Percentiles rank a stretch among this genome's conserved stretches.
Evolutionary conservation across 2,329 filamentous ascomycete genomes (phyloP).

Genomic region (Parastagonospora avenae): DNA sequence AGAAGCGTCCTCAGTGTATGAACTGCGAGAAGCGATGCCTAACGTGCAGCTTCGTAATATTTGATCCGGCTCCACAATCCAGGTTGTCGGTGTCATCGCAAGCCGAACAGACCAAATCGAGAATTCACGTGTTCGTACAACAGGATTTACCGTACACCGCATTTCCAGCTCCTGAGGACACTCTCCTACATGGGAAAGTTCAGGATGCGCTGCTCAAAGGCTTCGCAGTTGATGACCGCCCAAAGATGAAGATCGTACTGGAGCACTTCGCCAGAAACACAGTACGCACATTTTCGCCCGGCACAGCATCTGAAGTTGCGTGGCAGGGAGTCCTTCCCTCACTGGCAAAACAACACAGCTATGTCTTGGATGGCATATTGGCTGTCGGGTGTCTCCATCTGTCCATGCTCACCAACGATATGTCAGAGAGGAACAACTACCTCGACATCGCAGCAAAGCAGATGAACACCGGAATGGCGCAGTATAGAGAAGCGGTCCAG

Average conservation of each 20-base stretch:
- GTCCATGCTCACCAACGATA: slow-evolving; percentile 31
- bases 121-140: background rate
- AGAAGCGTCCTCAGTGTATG: slow-evolving; percentile 20
- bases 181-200: slow-evolving; percentile 14
- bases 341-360: slow-evolving; percentile 46
- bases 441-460: slow-evolving; percentile 27
- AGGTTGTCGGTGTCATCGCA: background rate
- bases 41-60: slow-evolving; percentile 24
- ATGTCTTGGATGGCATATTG: slow-evolving; percentile 51
- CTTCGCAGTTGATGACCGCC: slow-evolving; percentile 12
- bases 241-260: slow-evolving; percentile 22
- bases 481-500: slow-evolving; percentile 25
- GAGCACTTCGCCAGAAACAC: slow-evolving; percentile 29
- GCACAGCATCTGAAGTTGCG: slow-evolving; percentile 11
- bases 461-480: slow-evolving; percentile 28
- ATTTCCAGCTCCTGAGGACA: slow-evolving; percentile 7
- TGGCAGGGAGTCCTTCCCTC: slow-evolving; percentile 34
- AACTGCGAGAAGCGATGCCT: slow-evolving; percentile 20
- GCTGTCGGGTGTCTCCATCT: slow-evolving; percentile 53
- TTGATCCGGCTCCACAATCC: slow-evolving; percentile 11
- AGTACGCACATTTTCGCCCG: slow-evolving; percentile 22
- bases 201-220: slow-evolving; percentile 13
- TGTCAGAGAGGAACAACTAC: slow-evolving; percentile 16
- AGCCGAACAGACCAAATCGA: background rate
- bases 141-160: slow-evolving; percentile 1